Evolutionary conservation across 352 stramenopile genomes (phyloP).

Genomic region (Blastocystis sp.): DNA sequence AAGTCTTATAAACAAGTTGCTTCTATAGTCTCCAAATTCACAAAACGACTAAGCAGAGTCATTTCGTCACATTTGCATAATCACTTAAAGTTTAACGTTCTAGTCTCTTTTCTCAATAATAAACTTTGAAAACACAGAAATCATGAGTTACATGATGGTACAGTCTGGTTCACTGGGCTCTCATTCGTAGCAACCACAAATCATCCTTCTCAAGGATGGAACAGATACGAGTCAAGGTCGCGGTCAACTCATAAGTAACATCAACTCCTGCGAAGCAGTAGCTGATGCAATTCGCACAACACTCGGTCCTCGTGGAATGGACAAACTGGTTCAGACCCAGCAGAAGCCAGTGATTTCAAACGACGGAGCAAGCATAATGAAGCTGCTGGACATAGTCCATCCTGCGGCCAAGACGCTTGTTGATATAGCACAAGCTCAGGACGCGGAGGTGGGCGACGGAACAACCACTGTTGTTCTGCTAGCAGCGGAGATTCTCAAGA

Average conservation of each 20-base stretch:
- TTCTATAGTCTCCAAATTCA: too few relatives aligned
- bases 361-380: slow-evolving; percentile 97
- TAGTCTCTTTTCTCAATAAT: not conserved
- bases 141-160: slow-evolving; percentile 61
- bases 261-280: slow-evolving; percentile 88
- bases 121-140: not conserved
- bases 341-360: slow-evolving; percentile 91
- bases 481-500: slow-evolving; percentile 89
- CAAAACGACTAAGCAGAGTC: too few relatives aligned
- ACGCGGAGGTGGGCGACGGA: slow-evolving; percentile 80
- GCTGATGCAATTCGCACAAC: slow-evolving; percentile 92
- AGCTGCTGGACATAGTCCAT: slow-evolving; percentile 93
- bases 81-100: not conserved
- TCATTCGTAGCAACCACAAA: slow-evolving; percentile 55
- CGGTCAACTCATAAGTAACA: slow-evolving; percentile 87
- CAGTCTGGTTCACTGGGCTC: not conserved
- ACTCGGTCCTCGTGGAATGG: slow-evolving; percentile 92
- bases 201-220: slow-evolving; percentile 75
- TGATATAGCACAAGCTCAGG: slow-evolving; percentile 89
- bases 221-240: slow-evolving; percentile 96
- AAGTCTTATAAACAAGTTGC: too few relatives aligned
- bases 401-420: slow-evolving; percentile 94
- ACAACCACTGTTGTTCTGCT: slow-evolving; percentile 95
- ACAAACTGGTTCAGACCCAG: slow-evolving; percentile 93
- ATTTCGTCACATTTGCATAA: too few relatives aligned